Conservation (phyloP, 345 rosid genomes). For the Eucalyptus dawsonii region DNA sequence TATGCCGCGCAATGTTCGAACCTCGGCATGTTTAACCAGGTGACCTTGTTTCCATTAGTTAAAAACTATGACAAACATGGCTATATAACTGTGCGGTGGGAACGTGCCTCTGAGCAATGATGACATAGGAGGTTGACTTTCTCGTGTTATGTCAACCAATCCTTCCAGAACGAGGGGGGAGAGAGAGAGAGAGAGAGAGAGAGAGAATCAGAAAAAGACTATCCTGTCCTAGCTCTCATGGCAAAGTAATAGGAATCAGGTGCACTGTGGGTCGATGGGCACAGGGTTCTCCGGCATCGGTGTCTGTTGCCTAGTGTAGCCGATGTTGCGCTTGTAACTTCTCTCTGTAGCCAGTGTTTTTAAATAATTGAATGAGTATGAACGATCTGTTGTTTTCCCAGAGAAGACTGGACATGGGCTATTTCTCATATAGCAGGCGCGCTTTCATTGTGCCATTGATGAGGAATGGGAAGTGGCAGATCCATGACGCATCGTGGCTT, state of each 20-base stretch:
- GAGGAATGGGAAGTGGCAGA: neutral
- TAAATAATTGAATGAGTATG: neutral
- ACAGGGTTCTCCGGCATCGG: neutral
- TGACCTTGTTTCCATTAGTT: neutral
- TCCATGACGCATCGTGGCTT: neutral
- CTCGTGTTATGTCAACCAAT: neutral
- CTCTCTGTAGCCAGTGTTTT: neutral
- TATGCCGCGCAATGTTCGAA: neutral
- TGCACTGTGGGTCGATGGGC: neutral
- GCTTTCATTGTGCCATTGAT: neutral
- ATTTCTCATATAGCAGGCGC: neutral
- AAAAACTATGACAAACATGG: neutral
- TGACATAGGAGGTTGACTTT: neutral
- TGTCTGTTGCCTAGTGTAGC: neutral
- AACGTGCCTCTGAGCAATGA: neutral
- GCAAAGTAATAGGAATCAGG: neutral
- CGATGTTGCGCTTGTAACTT: neutral
- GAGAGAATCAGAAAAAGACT: neutral
- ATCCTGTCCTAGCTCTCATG: neutral
- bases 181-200: neutral
- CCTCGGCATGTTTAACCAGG: neutral
- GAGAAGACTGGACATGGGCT: neutral
- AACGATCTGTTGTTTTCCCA: neutral
- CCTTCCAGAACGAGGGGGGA: neutral
- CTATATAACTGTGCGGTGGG: neutral